These are phyloP conservation scores for Penicillium palitans DNA, from an alignment of 2,329 filamentous ascomycete species.

Conservation along the genomic window DNA sequence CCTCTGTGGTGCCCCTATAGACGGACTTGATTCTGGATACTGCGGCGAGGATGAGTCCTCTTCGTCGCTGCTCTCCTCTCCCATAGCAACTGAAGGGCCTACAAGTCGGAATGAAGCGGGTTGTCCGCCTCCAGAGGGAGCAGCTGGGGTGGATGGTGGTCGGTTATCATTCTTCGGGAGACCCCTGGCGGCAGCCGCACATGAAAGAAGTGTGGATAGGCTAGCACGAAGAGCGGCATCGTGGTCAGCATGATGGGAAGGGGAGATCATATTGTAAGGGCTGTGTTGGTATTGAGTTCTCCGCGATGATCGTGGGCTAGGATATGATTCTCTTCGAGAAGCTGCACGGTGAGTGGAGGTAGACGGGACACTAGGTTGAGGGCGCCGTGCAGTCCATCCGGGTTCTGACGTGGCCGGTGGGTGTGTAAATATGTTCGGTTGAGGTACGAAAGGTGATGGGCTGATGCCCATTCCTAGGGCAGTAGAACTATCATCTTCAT, in stretches of 20 bases:
- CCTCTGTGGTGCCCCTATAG: slow-evolving; percentile 22
- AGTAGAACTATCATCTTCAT: slow-evolving; percentile 77
- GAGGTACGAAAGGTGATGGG: slow-evolving; percentile 67
- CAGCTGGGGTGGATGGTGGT: slow-evolving; percentile 21
- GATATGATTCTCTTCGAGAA: slow-evolving; percentile 42
- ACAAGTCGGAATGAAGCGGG: slow-evolving; percentile 59
- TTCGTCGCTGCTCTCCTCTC: slow-evolving; percentile 39
- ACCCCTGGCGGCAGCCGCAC: slow-evolving; percentile 82
- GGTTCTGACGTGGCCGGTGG: slow-evolving; percentile 61
- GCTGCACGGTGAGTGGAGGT: slow-evolving; percentile 36
- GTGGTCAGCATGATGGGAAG: slow-evolving; percentile 79
- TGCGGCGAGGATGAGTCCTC: slow-evolving; percentile 19
- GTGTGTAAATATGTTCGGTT: slow-evolving; percentile 90
- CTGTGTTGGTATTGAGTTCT: slow-evolving; percentile 49
- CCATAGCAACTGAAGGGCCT: slow-evolving; percentile 59
- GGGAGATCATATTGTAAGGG: slow-evolving; percentile 68
- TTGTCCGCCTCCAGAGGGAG: slow-evolving; percentile 38
- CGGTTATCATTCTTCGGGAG: slow-evolving; percentile 62
- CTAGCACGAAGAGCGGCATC: slow-evolving; percentile 90
- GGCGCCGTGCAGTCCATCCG: slow-evolving; percentile 46
- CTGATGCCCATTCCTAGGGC: slow-evolving; percentile 69
- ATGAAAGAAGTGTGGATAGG: slow-evolving; percentile 93
- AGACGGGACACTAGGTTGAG: slow-evolving; percentile 49
- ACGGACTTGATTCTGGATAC: slow-evolving; percentile 21
- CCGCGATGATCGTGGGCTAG: slow-evolving; percentile 36